Conservation (phyloP, 371 early-diverging fungal genomes). For the Mucor piriformis region DNA sequence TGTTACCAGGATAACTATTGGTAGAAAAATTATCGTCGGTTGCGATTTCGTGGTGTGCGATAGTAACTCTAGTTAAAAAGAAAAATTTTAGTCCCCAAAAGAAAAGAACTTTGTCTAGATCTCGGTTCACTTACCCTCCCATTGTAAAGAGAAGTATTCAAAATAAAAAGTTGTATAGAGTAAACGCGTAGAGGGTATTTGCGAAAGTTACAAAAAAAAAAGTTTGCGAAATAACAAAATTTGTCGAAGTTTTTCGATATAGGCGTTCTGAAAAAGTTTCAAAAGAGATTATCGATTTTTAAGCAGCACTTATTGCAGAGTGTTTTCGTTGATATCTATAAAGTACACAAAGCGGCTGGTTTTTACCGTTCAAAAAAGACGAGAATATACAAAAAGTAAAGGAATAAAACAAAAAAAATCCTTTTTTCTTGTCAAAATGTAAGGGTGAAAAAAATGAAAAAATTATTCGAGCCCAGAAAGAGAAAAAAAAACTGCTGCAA, state of each 20-base stretch:
- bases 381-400: constrained; percentile 3
- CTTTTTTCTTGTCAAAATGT: constrained; percentile 16
- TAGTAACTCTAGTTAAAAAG: constrained; percentile 24
- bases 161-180: not conserved
- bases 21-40: constrained; percentile 10
- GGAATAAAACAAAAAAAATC: constrained; percentile 7
- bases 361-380: constrained; percentile 6
- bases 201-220: constrained; percentile 1
- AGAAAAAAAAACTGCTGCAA: not conserved
- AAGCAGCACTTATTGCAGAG: constrained; percentile 12
- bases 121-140: constrained; percentile 16
- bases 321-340: constrained; percentile 3
- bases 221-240: not conserved
- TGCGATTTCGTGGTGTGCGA: constrained; percentile 24
- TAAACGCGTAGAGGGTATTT: constrained; percentile 3
- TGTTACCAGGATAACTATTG: not conserved
- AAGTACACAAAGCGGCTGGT: constrained; percentile 21
- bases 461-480: constrained; percentile 10
- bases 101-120: not conserved
- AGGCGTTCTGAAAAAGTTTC: not conserved
- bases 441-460: not conserved
- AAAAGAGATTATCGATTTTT: no score
- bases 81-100: not conserved
- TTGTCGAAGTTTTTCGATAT: not conserved
- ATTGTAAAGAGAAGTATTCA: constrained; percentile 5